Evolutionary conservation across 495 filamentous ascomycete genomes (phyloP), one percentile per base, ranked within the genome.

Genomic region (Poronia punctata): DNA sequence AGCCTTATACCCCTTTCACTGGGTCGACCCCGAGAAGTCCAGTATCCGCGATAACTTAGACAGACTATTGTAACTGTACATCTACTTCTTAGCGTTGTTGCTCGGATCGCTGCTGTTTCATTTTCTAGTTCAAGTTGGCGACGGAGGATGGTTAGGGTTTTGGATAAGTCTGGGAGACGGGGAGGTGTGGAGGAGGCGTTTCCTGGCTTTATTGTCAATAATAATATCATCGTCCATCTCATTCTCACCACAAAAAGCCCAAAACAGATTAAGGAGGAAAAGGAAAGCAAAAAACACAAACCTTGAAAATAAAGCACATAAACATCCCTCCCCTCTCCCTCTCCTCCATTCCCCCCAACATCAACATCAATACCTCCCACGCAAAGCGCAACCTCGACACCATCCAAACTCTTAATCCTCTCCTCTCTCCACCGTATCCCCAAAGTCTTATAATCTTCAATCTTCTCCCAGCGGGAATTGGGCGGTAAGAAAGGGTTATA

Each of bases 401-500:
- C 79, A 56, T 89, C 86, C 5, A 52, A 46, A 10, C 70, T 64
- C 21, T 50, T 37, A 45, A 72, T 68, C 34, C 60, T 64, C 48
- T 76, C 66, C 41, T 85, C 76, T 17, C 60, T 50, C 86, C 86
- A 92, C 20, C 46, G 24, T 14, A 89, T 67, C 5, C 76, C 77
- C 57, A 59, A 48, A 77, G 86, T 18, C 70, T 59, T 62, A 53
- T 87, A 86, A 35, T 82, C 74, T 2, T 58, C 51, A 18, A 89
- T 80, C 30, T 53, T 76, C 55, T 83, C 76, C 21, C 66, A 45
- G 6, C 75, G 64, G 0, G 74, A 60, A 50, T 65, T 72, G 1
- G 83, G 82, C 8, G 83, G 83, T 6, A 87, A 47, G 22, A 77
- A 78, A 0, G 85, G 80, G 62, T 88, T 85, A 60, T 89, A 89